phyloP scores from a whole-genome alignment of 2,329 filamentous ascomycete species.

The Nothophoma quercina region DNA sequence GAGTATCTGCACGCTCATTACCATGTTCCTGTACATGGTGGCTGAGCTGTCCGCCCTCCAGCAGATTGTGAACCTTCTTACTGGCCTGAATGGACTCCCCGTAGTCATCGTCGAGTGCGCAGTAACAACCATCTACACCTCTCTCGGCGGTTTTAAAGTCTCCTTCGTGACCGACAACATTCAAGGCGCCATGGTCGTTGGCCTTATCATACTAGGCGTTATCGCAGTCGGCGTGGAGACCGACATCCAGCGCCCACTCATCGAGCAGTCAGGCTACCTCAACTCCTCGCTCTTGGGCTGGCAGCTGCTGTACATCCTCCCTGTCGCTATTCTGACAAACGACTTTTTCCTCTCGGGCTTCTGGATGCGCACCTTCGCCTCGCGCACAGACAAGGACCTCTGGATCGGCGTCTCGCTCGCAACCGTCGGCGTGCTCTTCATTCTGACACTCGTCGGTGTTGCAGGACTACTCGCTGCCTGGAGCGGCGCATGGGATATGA shows the following conservation, averaged over 20 bases:
- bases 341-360: constrained; percentile 87
- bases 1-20: constrained; percentile 79
- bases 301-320: constrained; percentile 86
- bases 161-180: constrained; percentile 86
- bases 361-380: constrained; percentile 85
- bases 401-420: constrained; percentile 77
- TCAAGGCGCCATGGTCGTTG: constrained; percentile 79
- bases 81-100: constrained; percentile 76
- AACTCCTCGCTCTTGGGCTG: constrained; percentile 76
- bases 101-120: constrained; percentile 79
- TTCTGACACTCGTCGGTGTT: constrained; percentile 75
- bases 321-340: constrained; percentile 81
- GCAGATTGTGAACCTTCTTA: constrained; percentile 77
- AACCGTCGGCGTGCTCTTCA: constrained; percentile 67
- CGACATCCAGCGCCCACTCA: constrained; percentile 72
- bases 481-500: constrained; percentile 74
- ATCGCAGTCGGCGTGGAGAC: constrained; percentile 81
- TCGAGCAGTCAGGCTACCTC: constrained; percentile 74
- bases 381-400: constrained; percentile 79
- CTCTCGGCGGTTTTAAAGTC: constrained; percentile 81
- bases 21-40: constrained; percentile 87
- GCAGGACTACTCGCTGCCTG: constrained; percentile 79
- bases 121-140: constrained; percentile 84
- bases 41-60: constrained; percentile 82
- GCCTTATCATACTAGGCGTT: constrained; percentile 76